phyloP scores from a whole-genome alignment of 495 filamentous ascomycete genomes.

The Immersiella caudata region DNA sequence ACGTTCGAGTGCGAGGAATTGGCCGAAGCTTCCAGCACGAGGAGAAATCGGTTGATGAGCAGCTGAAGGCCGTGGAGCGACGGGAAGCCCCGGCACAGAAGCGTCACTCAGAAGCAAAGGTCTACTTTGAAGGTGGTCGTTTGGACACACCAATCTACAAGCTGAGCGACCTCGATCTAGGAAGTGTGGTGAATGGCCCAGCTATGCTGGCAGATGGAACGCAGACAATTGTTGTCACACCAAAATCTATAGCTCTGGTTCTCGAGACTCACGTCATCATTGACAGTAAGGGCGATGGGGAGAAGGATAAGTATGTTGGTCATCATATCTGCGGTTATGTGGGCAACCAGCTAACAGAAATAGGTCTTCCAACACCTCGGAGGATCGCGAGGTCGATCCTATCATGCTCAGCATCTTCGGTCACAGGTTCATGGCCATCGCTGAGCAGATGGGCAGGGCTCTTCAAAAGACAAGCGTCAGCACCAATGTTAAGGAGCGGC shows the following conservation, averaged over 20 bases:
- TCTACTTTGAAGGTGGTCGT: conserved; percentile 76
- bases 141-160: conserved; percentile 84
- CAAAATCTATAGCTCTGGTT: conserved; percentile 72
- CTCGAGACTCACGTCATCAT: conserved; percentile 73
- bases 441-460: conserved; percentile 95
- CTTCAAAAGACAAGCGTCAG: conserved; percentile 97
- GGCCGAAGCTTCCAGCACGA: conserved; percentile 79
- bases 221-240: conserved; percentile 92
- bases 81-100: conserved; percentile 54
- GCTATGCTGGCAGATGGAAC: conserved; percentile 93
- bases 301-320: conserved; percentile 46
- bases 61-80: conserved; percentile 67
- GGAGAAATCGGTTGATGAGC: conserved; percentile 78
- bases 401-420: conserved; percentile 96
- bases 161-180: conserved; percentile 73
- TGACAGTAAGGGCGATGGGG: conserved; percentile 64
- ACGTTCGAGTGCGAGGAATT: conserved; percentile 86
- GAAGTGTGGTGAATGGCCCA: conserved; percentile 79
- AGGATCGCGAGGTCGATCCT: conserved; percentile 68
- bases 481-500: conserved; percentile 96
- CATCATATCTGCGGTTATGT: neutral
- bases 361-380: conserved; percentile 39
- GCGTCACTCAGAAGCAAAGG: conserved; percentile 56
- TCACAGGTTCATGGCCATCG: conserved; percentile 98
- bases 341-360: neutral